phyloP scores from a whole-genome alignment of 805 yeast genomes.

The Schwanniomyces polymorphus region DNA sequence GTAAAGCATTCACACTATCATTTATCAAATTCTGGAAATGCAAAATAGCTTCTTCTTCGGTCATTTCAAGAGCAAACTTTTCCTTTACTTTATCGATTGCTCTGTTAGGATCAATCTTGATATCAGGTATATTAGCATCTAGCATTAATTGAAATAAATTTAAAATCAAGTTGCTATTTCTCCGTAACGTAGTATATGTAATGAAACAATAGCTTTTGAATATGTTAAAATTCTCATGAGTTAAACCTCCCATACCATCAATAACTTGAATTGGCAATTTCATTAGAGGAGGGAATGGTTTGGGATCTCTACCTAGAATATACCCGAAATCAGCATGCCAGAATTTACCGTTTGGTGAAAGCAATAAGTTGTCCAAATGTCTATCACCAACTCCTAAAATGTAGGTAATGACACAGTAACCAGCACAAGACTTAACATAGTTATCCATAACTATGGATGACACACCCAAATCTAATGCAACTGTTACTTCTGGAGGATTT shows the following conservation, averaged over 20 bases:
- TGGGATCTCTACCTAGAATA: slow-evolving; percentile 94
- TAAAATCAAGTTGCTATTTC: slow-evolving; percentile 84
- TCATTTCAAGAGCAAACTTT: slow-evolving; percentile 88
- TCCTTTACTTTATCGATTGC: slow-evolving; percentile 91
- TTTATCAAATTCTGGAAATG: slow-evolving; percentile 94
- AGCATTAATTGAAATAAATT: slow-evolving; percentile 93
- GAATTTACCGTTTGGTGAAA: slow-evolving; percentile 78
- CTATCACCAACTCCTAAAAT: slow-evolving; percentile 96
- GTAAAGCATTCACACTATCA: slow-evolving; percentile 88
- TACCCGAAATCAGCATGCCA: slow-evolving; percentile 99
- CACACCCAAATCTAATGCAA: slow-evolving; percentile 46
- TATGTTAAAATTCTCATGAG: slow-evolving; percentile 78
- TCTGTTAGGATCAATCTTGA: slow-evolving; percentile 78
- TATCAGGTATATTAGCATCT: slow-evolving; percentile 89
- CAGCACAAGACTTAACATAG: slow-evolving; percentile 93
- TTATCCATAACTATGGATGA: slow-evolving; percentile 81
- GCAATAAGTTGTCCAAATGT: slow-evolving; percentile 85
- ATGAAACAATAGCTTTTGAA: slow-evolving; percentile 94
- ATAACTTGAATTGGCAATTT: slow-evolving; percentile 94
- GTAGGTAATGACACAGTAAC: slow-evolving; percentile 95
- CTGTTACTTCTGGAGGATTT: slow-evolving; percentile 29
- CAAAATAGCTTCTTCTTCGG: slow-evolving; percentile 92
- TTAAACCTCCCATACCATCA: slow-evolving; percentile 96
- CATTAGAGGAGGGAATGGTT: slow-evolving; percentile 98
- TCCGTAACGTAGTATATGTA: slow-evolving; percentile 85